These are phyloP conservation scores for Harrya chromipes DNA, from an alignment of 768 basidiomycete genomes.

Conservation along the genomic window DNA sequence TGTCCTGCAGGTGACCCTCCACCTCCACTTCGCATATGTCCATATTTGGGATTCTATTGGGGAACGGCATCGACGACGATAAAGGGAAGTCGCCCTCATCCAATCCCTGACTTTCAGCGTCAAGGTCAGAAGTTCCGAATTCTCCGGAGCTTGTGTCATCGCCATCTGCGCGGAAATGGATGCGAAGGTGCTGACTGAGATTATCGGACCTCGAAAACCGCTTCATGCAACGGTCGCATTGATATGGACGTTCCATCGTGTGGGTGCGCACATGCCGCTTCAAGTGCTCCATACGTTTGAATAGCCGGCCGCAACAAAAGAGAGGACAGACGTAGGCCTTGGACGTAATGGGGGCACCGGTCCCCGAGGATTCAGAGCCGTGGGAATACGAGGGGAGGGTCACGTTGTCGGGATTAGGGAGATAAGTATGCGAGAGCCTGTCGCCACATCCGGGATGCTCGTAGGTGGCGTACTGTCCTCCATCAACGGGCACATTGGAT, in stretches of 20 bases:
- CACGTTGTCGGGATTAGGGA: slow-evolving; percentile 11
- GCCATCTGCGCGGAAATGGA: slow-evolving; percentile 49
- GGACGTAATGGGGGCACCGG: slow-evolving; percentile 36
- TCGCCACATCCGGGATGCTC: slow-evolving; percentile 20
- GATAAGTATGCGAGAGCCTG: slow-evolving; percentile 17
- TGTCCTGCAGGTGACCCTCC: slow-evolving; percentile 50
- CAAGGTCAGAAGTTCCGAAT: slow-evolving; percentile 24
- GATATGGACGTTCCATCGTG: slow-evolving; percentile 83
- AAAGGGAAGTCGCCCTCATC: slow-evolving; percentile 33
- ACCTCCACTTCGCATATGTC: slow-evolving; percentile 62
- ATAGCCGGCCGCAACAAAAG: slow-evolving; percentile 77
- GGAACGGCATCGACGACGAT: slow-evolving; percentile 23
- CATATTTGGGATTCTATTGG: slow-evolving; percentile 41
- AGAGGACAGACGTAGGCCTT: slow-evolving; percentile 82
- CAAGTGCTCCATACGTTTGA: slow-evolving; percentile 92
- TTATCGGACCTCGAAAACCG: slow-evolving; percentile 89
- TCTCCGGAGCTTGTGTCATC: slow-evolving; percentile 29
- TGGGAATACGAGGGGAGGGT: slow-evolving; percentile 20
- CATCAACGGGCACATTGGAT: slow-evolving; percentile 20
- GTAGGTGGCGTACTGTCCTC: slow-evolving; percentile 18
- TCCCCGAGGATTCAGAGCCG: slow-evolving; percentile 19
- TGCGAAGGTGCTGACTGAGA: slow-evolving; percentile 80
- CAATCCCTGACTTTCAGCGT: slow-evolving; percentile 34
- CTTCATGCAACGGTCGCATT: slow-evolving; percentile 72
- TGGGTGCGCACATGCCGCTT: slow-evolving; percentile 87